Percentiles rank a stretch among this genome's conserved stretches.
These are phyloP conservation scores for Fraxinus americana DNA, from an alignment of 257 asterid species.

Conservation along the genomic window DNA sequence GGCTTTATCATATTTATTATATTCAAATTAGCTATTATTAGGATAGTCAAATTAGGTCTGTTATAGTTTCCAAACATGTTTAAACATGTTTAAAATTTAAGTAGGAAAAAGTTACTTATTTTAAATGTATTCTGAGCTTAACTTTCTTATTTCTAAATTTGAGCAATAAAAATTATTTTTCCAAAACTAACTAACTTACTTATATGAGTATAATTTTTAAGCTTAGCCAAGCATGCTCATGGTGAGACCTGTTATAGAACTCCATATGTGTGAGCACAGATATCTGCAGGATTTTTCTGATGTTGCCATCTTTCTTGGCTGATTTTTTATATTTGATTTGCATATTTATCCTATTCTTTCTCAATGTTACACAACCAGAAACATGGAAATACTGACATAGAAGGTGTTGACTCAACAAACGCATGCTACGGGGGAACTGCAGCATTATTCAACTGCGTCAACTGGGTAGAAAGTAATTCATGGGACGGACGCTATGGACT, in stretches of 20 bases:
- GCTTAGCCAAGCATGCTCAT: background rate
- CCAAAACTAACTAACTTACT: background rate
- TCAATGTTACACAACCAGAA: constrained; percentile 51
- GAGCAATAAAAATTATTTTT: too few relatives aligned
- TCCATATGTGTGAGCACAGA: background rate
- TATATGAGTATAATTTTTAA: background rate
- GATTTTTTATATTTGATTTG: background rate
- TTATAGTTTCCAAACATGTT: too few relatives aligned
- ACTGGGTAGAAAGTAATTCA: constrained; percentile 96
- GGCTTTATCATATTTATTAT: background rate
- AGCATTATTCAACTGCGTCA: constrained; percentile 92
- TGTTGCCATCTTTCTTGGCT: background rate
- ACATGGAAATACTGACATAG: constrained; percentile 89
- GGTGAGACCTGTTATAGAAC: background rate
- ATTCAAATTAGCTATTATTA: too few relatives aligned
- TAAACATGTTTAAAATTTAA: too few relatives aligned
- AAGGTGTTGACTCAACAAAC: constrained; percentile 97
- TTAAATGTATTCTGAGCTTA: too few relatives aligned
- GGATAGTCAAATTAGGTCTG: too few relatives aligned
- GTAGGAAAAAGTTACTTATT: too few relatives aligned
- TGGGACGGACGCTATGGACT: constrained; percentile 99
- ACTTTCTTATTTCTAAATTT: too few relatives aligned
- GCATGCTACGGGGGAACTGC: constrained; percentile 99
- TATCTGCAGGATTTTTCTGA: background rate
- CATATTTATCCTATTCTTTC: constrained; percentile 25